Conservation (phyloP, 2,329 filamentous ascomycete species). For the Monosporascus sp. region DNA sequence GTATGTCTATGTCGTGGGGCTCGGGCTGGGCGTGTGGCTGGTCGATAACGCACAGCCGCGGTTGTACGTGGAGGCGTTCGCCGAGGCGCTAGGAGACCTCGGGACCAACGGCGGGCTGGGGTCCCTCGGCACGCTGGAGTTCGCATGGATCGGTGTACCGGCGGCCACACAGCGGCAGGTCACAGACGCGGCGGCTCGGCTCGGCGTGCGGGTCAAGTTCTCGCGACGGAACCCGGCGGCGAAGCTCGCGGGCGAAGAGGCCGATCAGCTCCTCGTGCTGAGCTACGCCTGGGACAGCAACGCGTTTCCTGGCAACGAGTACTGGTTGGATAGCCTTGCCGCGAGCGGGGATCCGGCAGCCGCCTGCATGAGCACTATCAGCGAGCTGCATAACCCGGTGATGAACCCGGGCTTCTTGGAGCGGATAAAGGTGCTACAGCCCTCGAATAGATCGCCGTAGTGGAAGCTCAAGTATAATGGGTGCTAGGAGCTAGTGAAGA, state of each 20-base stretch:
- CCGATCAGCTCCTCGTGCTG: slow-evolving; percentile 22
- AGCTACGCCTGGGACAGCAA: slow-evolving; percentile 30
- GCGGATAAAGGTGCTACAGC: slow-evolving; percentile 16
- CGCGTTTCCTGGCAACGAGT: slow-evolving; percentile 28
- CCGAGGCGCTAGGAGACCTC: slow-evolving; percentile 8
- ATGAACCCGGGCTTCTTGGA: slow-evolving; percentile 22
- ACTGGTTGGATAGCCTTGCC: slow-evolving; percentile 18
- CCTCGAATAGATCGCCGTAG: too few species aligned
- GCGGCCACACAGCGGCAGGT: not conserved
- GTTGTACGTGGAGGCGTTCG: slow-evolving; percentile 17
- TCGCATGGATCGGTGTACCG: slow-evolving; percentile 15
- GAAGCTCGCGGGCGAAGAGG: slow-evolving; percentile 11
- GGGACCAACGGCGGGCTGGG: not conserved
- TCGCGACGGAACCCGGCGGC: slow-evolving; percentile 20
- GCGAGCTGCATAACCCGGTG: slow-evolving; percentile 27
- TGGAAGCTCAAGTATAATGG: too few species aligned
- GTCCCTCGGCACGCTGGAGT: slow-evolving; percentile 20
- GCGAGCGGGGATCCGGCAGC: slow-evolving; percentile 28
- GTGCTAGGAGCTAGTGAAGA: too few species aligned
- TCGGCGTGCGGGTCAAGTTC: slow-evolving; percentile 17
- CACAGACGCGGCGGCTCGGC: not conserved
- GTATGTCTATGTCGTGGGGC: slow-evolving; percentile 27
- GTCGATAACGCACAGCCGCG: slow-evolving; percentile 7
- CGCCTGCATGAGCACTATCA: slow-evolving; percentile 29
- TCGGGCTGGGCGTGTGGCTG: slow-evolving; percentile 27